Conservation (phyloP, 345 rosid genomes). For the Reutealis trisperma region DNA sequence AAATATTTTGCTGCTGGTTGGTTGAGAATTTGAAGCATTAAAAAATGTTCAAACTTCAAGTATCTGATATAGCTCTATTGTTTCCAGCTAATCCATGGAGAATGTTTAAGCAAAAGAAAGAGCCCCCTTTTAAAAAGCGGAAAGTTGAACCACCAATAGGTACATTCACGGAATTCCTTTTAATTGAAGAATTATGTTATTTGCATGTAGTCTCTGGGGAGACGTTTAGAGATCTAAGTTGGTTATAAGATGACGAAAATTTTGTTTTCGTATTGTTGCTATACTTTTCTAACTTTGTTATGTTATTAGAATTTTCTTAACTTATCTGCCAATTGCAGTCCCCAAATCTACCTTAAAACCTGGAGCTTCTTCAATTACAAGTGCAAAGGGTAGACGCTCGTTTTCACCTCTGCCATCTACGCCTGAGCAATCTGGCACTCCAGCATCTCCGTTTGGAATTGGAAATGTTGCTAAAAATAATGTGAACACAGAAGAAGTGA, state of each 20-base stretch:
- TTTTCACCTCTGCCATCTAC: constrained; percentile 76
- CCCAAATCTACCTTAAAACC: constrained; percentile 59
- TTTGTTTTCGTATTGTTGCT: background rate
- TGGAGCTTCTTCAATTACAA: constrained; percentile 41
- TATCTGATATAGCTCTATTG: constrained; percentile 22
- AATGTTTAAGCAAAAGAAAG: constrained; percentile 67
- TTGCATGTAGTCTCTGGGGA: constrained; percentile 11
- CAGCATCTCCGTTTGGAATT: constrained; percentile 52
- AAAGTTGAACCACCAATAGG: constrained; percentile 83
- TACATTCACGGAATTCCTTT: constrained; percentile 24
- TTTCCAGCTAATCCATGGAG: constrained; percentile 79
- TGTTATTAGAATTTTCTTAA: constrained; percentile 4
- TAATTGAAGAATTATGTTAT: constrained; percentile 2
- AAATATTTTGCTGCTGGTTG: background rate
- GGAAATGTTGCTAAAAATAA: constrained; percentile 50
- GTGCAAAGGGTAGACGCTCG: constrained; percentile 55
- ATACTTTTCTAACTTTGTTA: background rate
- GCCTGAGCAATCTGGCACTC: constrained; percentile 49
- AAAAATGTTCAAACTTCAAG: constrained; percentile 2
- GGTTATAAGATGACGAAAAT: background rate
- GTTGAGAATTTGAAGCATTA: background rate
- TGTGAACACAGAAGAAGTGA: constrained; percentile 41
- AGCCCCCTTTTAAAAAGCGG: constrained; percentile 72
- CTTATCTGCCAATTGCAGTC: constrained; percentile 33
- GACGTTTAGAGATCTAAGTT: constrained; percentile 21